phyloP scores from a whole-genome alignment of 2,329 filamentous ascomycete genomes.

The Tolypocladium endophyticum region DNA sequence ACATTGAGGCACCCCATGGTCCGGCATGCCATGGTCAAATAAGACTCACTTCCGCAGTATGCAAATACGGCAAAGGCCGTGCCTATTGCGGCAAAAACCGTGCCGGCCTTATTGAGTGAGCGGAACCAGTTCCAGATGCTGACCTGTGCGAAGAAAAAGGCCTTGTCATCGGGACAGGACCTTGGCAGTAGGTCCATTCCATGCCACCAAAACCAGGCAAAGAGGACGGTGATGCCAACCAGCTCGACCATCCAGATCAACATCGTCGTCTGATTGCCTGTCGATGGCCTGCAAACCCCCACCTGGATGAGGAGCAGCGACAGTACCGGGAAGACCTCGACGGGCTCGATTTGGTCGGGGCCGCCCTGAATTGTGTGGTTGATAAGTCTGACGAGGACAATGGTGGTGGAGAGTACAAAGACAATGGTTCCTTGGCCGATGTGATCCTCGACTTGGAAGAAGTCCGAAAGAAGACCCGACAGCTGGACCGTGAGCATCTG shows the following conservation, averaged over 20 bases:
- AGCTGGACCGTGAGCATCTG: constrained; percentile 14
- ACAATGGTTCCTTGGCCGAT: constrained; percentile 12
- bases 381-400: constrained; percentile 9
- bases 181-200: constrained; percentile 11
- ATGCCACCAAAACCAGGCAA: constrained; percentile 14
- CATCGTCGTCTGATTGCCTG: constrained; percentile 5
- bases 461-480: constrained; percentile 8
- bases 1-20: too few species aligned
- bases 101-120: constrained; percentile 12
- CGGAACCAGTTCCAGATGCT: constrained; percentile 15
- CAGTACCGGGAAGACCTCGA: constrained; percentile 13
- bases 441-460: constrained; percentile 9
- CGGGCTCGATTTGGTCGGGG: constrained; percentile 5
- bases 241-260: constrained; percentile 10
- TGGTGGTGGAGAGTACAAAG: constrained; percentile 11
- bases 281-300: constrained; percentile 7
- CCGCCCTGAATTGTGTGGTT: neutral
- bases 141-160: constrained; percentile 17
- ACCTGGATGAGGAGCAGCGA: constrained; percentile 11
- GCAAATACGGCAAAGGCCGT: constrained; percentile 3
- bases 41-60: constrained; percentile 6
- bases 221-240: constrained; percentile 7
- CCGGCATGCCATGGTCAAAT: neutral
- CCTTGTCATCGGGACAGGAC: constrained; percentile 11
- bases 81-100: constrained; percentile 7